A percentile compares a stretch with the other conserved stretches of the same genome.
Conservation (phyloP, 495 filamentous ascomycete species). For the Aspergillus heteromorphus region DNA sequence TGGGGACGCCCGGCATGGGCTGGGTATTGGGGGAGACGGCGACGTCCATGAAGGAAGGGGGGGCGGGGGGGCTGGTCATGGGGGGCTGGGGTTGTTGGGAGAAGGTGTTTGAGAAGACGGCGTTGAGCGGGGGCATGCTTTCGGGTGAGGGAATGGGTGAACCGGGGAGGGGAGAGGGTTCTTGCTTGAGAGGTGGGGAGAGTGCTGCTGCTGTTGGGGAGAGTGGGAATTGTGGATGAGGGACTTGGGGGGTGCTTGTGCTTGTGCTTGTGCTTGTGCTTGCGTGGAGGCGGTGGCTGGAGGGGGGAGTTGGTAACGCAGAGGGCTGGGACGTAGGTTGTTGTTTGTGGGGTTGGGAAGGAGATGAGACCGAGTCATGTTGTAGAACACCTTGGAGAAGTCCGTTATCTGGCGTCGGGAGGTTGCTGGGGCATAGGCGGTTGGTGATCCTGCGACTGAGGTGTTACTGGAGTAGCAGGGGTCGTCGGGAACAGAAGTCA, state of each 20-base stretch:
- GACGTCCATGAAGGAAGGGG: conserved; percentile 20
- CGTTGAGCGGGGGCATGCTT: conserved; percentile 9
- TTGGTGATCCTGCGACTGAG: conserved; percentile 1
- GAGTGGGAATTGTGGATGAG: conserved; percentile 10
- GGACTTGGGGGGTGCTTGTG: conserved; percentile 7
- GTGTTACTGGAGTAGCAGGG: conserved; percentile 10
- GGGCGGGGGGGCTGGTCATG: conserved; percentile 4
- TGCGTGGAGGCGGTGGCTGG: conserved; percentile 6
- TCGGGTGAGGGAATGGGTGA: conserved; percentile 15
- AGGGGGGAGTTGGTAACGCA: conserved; percentile 23
- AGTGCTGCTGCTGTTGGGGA: conserved; percentile 10
- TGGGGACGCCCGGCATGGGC: conserved; percentile 22
- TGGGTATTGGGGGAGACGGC: conserved; percentile 17
- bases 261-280: too few species aligned
- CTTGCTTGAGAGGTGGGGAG: neutral
- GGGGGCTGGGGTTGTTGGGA: neutral
- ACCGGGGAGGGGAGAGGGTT: neutral
- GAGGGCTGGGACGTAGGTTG: conserved; percentile 20
- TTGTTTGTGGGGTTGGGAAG: conserved; percentile 19
- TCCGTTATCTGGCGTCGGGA: conserved; percentile 22
- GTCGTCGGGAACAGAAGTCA: conserved; percentile 23
- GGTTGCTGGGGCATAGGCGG: neutral
- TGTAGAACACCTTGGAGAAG: conserved; percentile 36
- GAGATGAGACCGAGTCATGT: conserved; percentile 34
- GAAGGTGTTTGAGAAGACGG: neutral